A percentile compares a stretch with the other conserved stretches of the same genome.
phyloP scores from a whole-genome alignment of 2,329 filamentous ascomycete species.

The Alternaria gansuensis region DNA sequence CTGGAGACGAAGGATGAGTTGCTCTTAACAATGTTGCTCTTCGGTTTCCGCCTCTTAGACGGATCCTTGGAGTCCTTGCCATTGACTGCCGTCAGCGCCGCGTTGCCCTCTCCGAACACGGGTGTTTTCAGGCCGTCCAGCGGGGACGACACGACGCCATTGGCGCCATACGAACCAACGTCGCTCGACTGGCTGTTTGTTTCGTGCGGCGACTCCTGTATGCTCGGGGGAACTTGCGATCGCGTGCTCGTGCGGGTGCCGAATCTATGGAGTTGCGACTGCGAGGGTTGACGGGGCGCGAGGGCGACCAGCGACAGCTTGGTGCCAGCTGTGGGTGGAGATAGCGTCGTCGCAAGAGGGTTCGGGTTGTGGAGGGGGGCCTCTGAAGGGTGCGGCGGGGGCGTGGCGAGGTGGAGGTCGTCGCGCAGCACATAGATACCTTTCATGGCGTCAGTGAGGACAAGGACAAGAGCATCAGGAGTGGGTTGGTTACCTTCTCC shows the following conservation, averaged over 20 bases:
- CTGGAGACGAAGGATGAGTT: constrained; percentile 98
- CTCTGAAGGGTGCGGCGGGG: constrained; percentile 94
- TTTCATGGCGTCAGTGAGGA: constrained; percentile 53
- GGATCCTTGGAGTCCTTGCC: constrained; percentile 73
- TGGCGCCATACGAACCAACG: constrained; percentile 54
- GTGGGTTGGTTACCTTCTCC: constrained; percentile 75
- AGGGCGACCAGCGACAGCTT: constrained; percentile 81
- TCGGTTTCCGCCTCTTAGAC: constrained; percentile 86
- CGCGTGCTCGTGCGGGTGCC: constrained; percentile 54
- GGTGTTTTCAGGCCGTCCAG: constrained; percentile 57
- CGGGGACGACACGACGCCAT: constrained; percentile 47
- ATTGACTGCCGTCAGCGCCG: constrained; percentile 68
- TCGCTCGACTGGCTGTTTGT: constrained; percentile 57
- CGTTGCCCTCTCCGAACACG: constrained; percentile 87
- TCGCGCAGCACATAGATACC: constrained; percentile 91
- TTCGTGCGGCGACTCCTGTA: constrained; percentile 57
- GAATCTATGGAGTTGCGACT: constrained; percentile 55
- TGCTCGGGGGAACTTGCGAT: constrained; percentile 56
- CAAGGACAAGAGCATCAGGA: constrained; percentile 13
- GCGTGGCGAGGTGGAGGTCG: constrained; percentile 89
- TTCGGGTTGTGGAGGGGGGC: constrained; percentile 87
- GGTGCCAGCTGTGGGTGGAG: constrained; percentile 84
- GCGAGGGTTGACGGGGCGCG: constrained; percentile 61
- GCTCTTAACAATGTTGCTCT: constrained; percentile 98
- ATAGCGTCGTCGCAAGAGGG: constrained; percentile 83